Evolutionary conservation across 805 yeast species (phyloP).

Genomic region (Helenozyma rhizophorensis): DNA sequence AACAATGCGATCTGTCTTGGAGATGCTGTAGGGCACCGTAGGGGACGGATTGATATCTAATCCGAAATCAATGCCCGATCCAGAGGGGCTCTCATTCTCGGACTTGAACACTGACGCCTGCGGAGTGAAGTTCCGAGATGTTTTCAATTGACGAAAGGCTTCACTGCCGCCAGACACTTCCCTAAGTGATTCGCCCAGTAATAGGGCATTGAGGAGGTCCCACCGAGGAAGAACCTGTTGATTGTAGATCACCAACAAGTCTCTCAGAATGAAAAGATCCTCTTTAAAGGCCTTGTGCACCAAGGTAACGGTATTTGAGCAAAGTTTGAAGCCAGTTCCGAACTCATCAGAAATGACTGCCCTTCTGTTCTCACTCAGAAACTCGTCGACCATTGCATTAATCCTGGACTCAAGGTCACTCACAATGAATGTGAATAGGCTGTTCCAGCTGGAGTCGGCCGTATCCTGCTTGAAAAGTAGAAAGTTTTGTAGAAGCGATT

Average conservation of each 20-base stretch:
- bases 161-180: too few species aligned
- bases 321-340: constrained; percentile 30
- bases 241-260: constrained; percentile 6
- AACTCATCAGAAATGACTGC: constrained; percentile 22
- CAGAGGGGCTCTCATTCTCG: neutral
- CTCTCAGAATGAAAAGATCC: constrained; percentile 31
- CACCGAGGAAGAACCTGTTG: constrained; percentile 9
- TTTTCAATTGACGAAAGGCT: too few species aligned
- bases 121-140: too few species aligned
- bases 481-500: constrained; percentile 3
- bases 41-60: constrained; percentile 20
- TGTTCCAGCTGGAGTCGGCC: constrained; percentile 6
- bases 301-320: constrained; percentile 36
- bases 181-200: too few species aligned
- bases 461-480: constrained; percentile 5
- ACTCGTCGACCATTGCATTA: constrained; percentile 4
- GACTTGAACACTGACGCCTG: constrained; percentile 1
- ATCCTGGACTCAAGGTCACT: constrained; percentile 3
- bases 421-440: constrained; percentile 7
- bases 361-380: constrained; percentile 9
- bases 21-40: constrained; percentile 29
- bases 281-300: constrained; percentile 33
- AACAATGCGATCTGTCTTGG: constrained; percentile 25
- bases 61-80: constrained; percentile 27
- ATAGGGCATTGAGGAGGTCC: constrained; percentile 8